Evolutionary conservation across 176 grass and related monocot species (phyloP).

Genomic region (Phragmites australis): DNA sequence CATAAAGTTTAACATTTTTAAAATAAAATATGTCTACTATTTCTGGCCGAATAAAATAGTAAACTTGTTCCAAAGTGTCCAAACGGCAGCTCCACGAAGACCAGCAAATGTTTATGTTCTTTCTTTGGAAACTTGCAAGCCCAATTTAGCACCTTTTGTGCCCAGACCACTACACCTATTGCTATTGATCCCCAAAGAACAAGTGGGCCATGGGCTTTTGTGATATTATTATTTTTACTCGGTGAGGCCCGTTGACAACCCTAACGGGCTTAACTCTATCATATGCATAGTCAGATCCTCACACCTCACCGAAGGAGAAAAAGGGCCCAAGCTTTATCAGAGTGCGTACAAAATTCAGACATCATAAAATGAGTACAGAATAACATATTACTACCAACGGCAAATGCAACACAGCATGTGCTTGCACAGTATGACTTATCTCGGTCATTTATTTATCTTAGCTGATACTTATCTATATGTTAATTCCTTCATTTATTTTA

Average conservation of each 20-base stretch:
- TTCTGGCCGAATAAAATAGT: no score
- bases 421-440: no score
- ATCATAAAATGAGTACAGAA: conserved; percentile 12
- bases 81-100: not conserved
- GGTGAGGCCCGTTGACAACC: not conserved
- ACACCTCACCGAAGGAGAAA: not conserved
- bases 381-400: no score
- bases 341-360: not conserved
- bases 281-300: not conserved
- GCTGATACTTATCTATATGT: no score
- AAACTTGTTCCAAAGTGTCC: not conserved
- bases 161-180: not conserved
- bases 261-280: not conserved
- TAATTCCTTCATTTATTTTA: no score
- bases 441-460: no score
- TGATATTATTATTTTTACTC: not conserved
- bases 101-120: not conserved
- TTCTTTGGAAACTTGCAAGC: not conserved
- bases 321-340: conserved; percentile 13
- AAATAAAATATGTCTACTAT: no score
- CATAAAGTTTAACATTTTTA: no score
- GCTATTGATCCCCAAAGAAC: not conserved
- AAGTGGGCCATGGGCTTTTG: not conserved
- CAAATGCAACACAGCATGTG: no score
- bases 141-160: not conserved